Base-by-base conservation (phyloP, 495 filamentous ascomycete genomes). In the Parachaetomium inaequale region DNA sequence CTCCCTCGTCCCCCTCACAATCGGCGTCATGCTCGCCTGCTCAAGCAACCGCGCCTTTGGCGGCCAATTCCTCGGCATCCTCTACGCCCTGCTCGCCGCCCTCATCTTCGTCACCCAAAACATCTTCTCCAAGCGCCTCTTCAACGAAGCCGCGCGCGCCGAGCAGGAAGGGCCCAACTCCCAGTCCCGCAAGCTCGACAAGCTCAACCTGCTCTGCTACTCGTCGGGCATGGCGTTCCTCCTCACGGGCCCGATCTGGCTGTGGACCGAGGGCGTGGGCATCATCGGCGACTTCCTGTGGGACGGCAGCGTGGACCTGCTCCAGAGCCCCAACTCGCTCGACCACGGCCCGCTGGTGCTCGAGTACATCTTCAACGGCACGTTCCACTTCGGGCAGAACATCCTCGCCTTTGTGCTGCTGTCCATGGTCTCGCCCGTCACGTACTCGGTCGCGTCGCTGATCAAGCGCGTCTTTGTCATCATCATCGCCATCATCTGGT, bases 381-480 rank as follows among this genome's bases (percentile, higher is more conserved):
- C 91, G 7, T 96, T 95, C 72, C 94, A 99, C 71, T 99, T 99
- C 72, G 90, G 85, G 1, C 94, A 99, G 66, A 96, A 94, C 71
- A 93, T 99, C 42, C 81, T 98, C 55, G 94, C 94, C 0, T 99
- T 99, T 67, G 78, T 96, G 40, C 79, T 99, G 12, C 79, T 98
- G 21, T 93, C 90, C 52, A 86, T 96, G 80, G 87, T 97, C 14
- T 94, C 90, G 3, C 94, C 94, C 4, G 94, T 99, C 34, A 97
- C 95, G 2, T 99, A 99, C 79, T 96, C 91, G 0, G 93, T 99
- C 38, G 94, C 94, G 26, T 91, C 87, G 40, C 79, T 99, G 51
- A 92, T 98, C 64, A 99, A 99, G 75, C 88, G 94, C 29, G 94
- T 99, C 8, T 97, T 96, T 70, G 94, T 99, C 64, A 96, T 99